A percentile compares a stretch with the other conserved stretches of the same genome.
phyloP scores from a whole-genome alignment of 306 rosid species.

The Casuarina glauca region DNA sequence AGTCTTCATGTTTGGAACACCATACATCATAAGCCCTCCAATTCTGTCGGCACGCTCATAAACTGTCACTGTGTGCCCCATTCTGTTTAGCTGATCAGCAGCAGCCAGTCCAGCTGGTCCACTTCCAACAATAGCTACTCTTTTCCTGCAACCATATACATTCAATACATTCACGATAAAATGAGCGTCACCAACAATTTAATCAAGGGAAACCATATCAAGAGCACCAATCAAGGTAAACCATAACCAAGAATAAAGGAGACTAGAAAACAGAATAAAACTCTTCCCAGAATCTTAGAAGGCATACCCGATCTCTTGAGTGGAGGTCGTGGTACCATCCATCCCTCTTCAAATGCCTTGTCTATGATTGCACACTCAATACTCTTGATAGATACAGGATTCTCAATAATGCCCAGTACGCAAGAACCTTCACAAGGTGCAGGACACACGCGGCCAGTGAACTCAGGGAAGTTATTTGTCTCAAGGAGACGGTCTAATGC shows the following conservation, averaged over 20 bases:
- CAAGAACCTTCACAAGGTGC: slow-evolving; percentile 99
- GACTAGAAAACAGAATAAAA: background rate
- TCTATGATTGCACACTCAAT: slow-evolving; percentile 97
- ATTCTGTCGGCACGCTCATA: slow-evolving; percentile 62
- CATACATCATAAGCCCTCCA: slow-evolving; percentile 99
- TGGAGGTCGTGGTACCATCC: slow-evolving; percentile 99
- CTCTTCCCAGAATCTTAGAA: background rate
- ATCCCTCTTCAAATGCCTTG: slow-evolving; percentile 97
- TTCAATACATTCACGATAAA: background rate
- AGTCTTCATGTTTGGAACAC: slow-evolving; percentile 98
- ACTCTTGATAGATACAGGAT: slow-evolving; percentile 90
- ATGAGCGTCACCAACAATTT: background rate
- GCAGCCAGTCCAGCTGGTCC: slow-evolving; percentile 99
- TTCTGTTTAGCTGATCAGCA: slow-evolving; percentile 92
- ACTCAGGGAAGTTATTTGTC: slow-evolving; percentile 98
- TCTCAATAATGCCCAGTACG: slow-evolving; percentile 78
- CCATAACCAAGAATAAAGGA: background rate
- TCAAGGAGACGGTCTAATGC: slow-evolving; percentile 94
- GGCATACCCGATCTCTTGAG: slow-evolving; percentile 72
- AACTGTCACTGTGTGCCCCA: slow-evolving; percentile 79
- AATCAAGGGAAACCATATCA: background rate
- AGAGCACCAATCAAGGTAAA: background rate
- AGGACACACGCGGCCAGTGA: slow-evolving; percentile 97
- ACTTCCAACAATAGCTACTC: slow-evolving; percentile 91
- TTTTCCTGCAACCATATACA: slow-evolving; percentile 53